phyloP scores from a whole-genome alignment of 2,329 filamentous ascomycete species.

The Cyphellophora europaea region DNA sequence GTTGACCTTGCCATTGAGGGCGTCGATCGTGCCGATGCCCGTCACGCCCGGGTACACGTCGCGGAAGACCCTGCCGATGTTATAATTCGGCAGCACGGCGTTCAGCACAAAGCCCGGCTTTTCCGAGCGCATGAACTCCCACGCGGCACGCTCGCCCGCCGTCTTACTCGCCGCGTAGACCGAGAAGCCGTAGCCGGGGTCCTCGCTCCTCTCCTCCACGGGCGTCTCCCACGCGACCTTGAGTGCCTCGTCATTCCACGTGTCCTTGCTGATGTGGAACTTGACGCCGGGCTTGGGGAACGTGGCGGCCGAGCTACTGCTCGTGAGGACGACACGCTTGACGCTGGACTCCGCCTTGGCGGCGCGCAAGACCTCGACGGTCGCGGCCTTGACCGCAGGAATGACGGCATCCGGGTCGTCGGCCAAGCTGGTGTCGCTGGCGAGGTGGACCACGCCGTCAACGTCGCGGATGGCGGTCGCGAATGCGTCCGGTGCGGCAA shows the following conservation, averaged over 20 bases:
- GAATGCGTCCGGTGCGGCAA: conserved; percentile 18
- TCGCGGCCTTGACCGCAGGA: conserved; percentile 36
- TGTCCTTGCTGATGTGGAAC: conserved; percentile 24
- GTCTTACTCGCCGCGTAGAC: conserved; percentile 34
- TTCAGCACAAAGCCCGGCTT: conserved; percentile 21
- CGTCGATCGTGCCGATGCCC: conserved; percentile 22
- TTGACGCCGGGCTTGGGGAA: conserved; percentile 26
- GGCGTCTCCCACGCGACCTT: conserved; percentile 26
- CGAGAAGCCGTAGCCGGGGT: conserved; percentile 17
- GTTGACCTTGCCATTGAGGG: conserved; percentile 19
- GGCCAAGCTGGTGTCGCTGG: conserved; percentile 24
- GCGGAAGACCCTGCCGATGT: conserved; percentile 10
- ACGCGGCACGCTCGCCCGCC: conserved; percentile 28
- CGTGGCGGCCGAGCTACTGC: conserved; percentile 10
- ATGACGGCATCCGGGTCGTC: conserved; percentile 33
- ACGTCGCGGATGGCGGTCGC: conserved; percentile 20
- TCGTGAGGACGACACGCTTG: conserved; percentile 17
- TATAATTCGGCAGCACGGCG: conserved; percentile 13
- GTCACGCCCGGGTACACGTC: conserved; percentile 7
- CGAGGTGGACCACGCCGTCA: conserved; percentile 29
- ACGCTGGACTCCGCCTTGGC: conserved; percentile 19
- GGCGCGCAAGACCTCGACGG: conserved; percentile 24
- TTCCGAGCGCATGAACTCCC: conserved; percentile 27
- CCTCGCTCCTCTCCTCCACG: conserved; percentile 20
- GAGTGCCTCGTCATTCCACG: conserved; percentile 28